Evolutionary conservation across 257 asterid genomes (phyloP).

Genomic region (Nicotiana knightiana): DNA sequence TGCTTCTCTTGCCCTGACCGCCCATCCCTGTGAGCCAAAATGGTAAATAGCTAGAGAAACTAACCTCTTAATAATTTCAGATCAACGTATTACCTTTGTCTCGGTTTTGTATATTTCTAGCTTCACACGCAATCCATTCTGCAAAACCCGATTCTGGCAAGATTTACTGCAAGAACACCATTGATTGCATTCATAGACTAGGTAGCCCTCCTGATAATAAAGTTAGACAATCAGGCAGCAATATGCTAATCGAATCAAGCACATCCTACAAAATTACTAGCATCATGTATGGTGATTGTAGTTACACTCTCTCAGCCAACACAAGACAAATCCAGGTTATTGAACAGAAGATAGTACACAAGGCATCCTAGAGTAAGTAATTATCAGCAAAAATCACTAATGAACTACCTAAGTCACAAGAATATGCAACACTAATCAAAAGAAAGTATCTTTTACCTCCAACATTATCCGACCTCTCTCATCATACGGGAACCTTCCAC

Average conservation of each 20-base stretch:
- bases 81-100: slow-evolving; percentile 46
- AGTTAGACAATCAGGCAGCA: slow-evolving; percentile 14
- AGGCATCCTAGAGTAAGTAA: background rate
- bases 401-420: background rate
- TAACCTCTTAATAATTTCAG: slow-evolving; percentile 5
- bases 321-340: slow-evolving; percentile 1
- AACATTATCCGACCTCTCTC: slow-evolving; percentile 89
- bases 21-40: slow-evolving; percentile 83
- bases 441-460: slow-evolving; percentile 61
- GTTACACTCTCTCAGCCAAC: background rate
- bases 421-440: background rate
- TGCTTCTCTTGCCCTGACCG: slow-evolving; percentile 82
- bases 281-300: background rate
- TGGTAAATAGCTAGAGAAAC: slow-evolving; percentile 8
- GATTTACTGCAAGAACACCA: slow-evolving; percentile 69
- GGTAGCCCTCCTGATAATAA: slow-evolving; percentile 80
- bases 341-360: background rate
- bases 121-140: slow-evolving; percentile 78
- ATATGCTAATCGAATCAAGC: background rate
- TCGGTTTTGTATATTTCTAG: slow-evolving; percentile 91
- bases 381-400: background rate
- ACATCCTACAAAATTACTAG: background rate
- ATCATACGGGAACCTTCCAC: slow-evolving; percentile 88
- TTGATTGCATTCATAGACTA: slow-evolving; percentile 92
- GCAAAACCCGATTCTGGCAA: slow-evolving; percentile 93